Conservation (phyloP, 371 early-diverging fungal species). For the Rhizomucor miehei region DNA sequence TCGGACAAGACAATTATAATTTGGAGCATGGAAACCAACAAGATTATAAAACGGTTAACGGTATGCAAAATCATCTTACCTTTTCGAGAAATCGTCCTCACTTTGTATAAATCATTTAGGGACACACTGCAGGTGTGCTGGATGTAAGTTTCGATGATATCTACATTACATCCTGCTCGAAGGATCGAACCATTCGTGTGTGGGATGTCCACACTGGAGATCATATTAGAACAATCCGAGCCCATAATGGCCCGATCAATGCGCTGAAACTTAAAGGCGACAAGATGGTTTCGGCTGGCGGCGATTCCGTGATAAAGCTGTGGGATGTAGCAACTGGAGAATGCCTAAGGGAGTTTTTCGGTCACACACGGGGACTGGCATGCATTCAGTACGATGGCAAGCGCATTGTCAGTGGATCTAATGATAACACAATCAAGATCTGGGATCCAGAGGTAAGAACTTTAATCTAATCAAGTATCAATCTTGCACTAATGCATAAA, state of each 20-base stretch:
- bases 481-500: neutral
- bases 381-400: constrained; percentile 93
- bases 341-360: constrained; percentile 63
- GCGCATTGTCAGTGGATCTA: constrained; percentile 89
- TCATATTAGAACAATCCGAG: constrained; percentile 65
- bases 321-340: constrained; percentile 81
- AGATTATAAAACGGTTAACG: constrained; percentile 45
- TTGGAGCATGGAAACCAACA: constrained; percentile 71
- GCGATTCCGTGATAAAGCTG: constrained; percentile 84
- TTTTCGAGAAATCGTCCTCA: neutral
- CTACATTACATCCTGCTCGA: constrained; percentile 86
- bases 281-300: constrained; percentile 82
- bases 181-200: constrained; percentile 88
- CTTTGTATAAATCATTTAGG: constrained; percentile 20
- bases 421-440: constrained; percentile 92
- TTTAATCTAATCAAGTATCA: constrained; percentile 1
- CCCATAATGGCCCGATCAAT: constrained; percentile 90
- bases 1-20: constrained; percentile 87
- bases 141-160: constrained; percentile 75
- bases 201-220: constrained; percentile 70
- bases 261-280: constrained; percentile 72
- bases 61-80: constrained; percentile 13
- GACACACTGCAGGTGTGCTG: constrained; percentile 78
- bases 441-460: constrained; percentile 78
- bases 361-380: constrained; percentile 86